These are phyloP conservation scores for Hemisphaericaspora subhashii DNA, from an alignment of 1,139 yeast species.

Conservation along the genomic window DNA sequence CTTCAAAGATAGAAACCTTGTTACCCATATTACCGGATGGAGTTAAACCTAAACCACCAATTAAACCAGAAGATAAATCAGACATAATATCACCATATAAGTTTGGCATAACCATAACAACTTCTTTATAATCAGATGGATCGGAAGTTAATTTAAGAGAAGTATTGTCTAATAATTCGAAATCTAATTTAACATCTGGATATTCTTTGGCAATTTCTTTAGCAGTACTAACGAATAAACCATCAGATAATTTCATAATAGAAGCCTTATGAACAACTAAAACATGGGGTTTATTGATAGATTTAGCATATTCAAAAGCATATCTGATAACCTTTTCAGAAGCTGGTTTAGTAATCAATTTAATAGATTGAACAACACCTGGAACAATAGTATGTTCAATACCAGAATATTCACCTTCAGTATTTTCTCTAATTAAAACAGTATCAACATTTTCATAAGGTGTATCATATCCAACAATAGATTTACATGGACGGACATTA, in stretches of 20 bases:
- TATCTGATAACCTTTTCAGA: conserved; percentile 95
- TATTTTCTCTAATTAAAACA: conserved; percentile 96
- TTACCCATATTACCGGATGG: conserved; percentile 99
- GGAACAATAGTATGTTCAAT: conserved; percentile 97
- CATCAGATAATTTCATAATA: conserved; percentile 97
- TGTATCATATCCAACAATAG: conserved; percentile 90
- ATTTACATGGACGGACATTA: conserved; percentile 95
- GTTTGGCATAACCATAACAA: conserved; percentile 99
- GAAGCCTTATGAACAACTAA: conserved; percentile 97
- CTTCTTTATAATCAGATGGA: conserved; percentile 74
- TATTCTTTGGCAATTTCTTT: conserved; percentile 85
- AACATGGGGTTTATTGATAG: conserved; percentile 85
- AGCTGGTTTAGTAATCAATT: conserved; percentile 93
- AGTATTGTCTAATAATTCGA: conserved; percentile 93
- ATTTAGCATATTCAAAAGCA: conserved; percentile 94
- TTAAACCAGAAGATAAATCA: conserved; percentile 93
- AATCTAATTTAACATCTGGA: conserved; percentile 82
- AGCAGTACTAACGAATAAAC: conserved; percentile 91
- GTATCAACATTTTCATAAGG: conserved; percentile 94
- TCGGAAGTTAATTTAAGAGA: conserved; percentile 87
- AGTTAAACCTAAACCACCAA: conserved; percentile 97
- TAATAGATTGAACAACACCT: conserved; percentile 97
- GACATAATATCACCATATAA: conserved; percentile 98
- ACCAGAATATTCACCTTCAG: conserved; percentile 99
- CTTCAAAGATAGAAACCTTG: conserved; percentile 95